phyloP scores from a whole-genome alignment of 257 asterid species.

The Solanum rostratum region DNA sequence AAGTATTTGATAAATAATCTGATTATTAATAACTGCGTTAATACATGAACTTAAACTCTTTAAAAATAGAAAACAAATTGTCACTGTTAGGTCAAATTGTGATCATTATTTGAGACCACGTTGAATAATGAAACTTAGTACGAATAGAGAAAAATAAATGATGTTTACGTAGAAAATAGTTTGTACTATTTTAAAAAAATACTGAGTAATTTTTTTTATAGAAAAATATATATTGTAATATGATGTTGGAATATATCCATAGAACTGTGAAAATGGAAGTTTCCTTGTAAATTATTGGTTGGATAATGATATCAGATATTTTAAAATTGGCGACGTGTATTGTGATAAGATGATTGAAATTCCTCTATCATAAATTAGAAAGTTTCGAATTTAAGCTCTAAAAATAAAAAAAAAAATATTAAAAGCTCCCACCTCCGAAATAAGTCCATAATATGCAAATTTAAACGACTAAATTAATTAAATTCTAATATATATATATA shows the following conservation, averaged over 20 bases:
- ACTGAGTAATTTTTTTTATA: neutral
- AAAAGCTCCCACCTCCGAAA: accelerated
- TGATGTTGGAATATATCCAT: neutral
- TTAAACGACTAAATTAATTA: neutral
- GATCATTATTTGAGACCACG: neutral
- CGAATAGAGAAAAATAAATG: neutral
- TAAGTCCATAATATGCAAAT: neutral
- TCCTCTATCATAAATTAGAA: neutral
- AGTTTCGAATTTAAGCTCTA: neutral
- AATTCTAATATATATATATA: neutral
- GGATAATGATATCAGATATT: neutral
- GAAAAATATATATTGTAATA: neutral
- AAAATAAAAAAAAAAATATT: neutral
- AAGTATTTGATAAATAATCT: neutral
- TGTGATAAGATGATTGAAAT: too few relatives aligned
- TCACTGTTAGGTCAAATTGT: neutral
- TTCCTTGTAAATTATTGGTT: neutral
- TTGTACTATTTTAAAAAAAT: neutral
- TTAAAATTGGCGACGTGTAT: too few relatives aligned
- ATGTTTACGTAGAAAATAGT: neutral
- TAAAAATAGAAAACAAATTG: neutral
- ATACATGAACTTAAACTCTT: neutral
- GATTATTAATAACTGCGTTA: neutral
- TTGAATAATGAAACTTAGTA: neutral
- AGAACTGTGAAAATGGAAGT: neutral